Evolutionary conservation across 352 stramenopile genomes (phyloP).

Genomic region (Globisporangium recalcitrans): DNA sequence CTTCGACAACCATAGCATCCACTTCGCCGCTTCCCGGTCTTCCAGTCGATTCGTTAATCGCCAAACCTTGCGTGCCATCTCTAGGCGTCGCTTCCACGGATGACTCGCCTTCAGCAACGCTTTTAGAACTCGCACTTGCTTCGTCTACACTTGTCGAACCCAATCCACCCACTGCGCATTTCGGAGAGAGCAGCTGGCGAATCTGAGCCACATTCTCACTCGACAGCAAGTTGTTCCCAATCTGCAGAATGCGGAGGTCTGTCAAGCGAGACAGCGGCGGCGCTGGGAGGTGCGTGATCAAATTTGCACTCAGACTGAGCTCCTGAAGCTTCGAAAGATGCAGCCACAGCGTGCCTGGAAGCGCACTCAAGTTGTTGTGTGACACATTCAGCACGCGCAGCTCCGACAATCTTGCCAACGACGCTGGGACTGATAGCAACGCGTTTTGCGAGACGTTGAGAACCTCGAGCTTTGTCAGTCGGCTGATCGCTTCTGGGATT

Average conservation of each 20-base stretch:
- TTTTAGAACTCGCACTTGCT: not conserved
- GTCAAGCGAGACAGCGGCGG: conserved; percentile 10
- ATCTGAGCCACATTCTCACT: conserved; percentile 17
- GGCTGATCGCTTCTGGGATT: conserved; percentile 31
- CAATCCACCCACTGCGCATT: not conserved
- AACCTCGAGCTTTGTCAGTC: conserved; percentile 30
- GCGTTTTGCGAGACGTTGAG: conserved; percentile 61
- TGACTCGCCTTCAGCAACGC: not conserved
- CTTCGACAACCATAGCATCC: not conserved
- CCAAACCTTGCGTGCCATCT: no score
- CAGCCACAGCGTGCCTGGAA: conserved; percentile 23
- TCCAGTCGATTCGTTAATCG: not conserved
- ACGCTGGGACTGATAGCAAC: conserved; percentile 32
- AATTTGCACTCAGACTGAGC: conserved; percentile 33
- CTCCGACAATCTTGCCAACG: conserved; percentile 22
- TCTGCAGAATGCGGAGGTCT: conserved; percentile 11
- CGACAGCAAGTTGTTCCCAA: conserved; percentile 31
- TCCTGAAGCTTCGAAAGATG: conserved; percentile 26
- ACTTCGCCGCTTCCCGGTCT: not conserved
- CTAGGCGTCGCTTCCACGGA: no score
- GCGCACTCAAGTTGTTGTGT: conserved; percentile 53
- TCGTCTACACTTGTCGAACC: not conserved
- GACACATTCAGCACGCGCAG: conserved; percentile 37
- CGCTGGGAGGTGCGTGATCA: conserved; percentile 9
- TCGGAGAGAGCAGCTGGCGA: not conserved